Base-by-base conservation (phyloP, 1,284 basidiomycete species). In the Ganoderma sp. region DNA sequence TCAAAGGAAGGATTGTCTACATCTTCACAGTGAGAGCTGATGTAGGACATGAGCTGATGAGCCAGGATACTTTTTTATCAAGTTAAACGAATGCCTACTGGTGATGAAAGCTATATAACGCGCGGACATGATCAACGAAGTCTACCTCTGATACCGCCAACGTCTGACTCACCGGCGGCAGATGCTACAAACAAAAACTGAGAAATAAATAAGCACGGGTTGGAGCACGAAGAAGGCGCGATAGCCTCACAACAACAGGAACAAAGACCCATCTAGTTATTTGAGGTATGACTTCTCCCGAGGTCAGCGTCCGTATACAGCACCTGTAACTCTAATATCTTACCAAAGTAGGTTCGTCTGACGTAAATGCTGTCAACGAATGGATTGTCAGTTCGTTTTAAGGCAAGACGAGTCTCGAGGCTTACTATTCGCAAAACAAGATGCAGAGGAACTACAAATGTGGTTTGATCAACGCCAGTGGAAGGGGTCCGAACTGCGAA, bases 11-110 rank as follows among this genome's bases (percentile, higher is more conserved):
- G 32, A 32, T 19, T 19, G n/a, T 34, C 28, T 39, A 58, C 56
- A 58, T n/a, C 56, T 58, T 32, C 7, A 58, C 56, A 1, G 56
- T 58, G 19, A 58, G 37, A n/a, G n/a, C 56, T 58, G 19, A 58
- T 34, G 32, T 8, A n/a, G 4, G 9, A 2, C 9, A 17, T 58
- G 32, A 58, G 56, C 17, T n/a, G 28, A 28, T 34, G 32, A 39
- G 37, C 10, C 37, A 1, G 8, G 12, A 14, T 7, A 19, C 34
- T n/a, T 10, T 10, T n/a, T 10, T 17, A 22, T 12, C 19, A 22
- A 34, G 17, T 10, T 34, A 19, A 22, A 58, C 17, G 14, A 6
- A 9, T n/a, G 17, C 56, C 19, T 9, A 58, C 56, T 34, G 10
- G 12, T 58, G 56, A 58, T 58, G 34, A 58, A 58, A 34, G 34